Evolutionary conservation across 2,329 filamentous ascomycete genomes (phyloP), one percentile per base, ranked within the genome.

Genomic region (Aspergillus sojae): DNA sequence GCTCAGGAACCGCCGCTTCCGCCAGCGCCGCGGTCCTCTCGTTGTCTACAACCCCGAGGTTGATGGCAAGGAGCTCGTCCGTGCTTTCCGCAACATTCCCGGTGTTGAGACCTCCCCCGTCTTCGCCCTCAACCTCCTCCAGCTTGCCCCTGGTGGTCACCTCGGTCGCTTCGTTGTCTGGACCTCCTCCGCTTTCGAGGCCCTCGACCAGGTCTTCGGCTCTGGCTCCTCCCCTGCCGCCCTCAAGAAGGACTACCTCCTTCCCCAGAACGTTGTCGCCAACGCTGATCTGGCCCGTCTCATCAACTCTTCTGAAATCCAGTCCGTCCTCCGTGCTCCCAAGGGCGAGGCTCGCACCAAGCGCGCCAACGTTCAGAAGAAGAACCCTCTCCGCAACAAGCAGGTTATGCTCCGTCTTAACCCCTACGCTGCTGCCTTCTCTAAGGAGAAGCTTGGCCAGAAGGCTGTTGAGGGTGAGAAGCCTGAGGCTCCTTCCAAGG

Each of bases 381-480:
- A 98, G 94, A 99, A 99, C 89, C 95, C 95, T 78, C 93, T 99
- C 74, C 88, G 87, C 85, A 99, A 99, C 91, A 96, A 93, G 89
- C 95, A 98, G 88, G 91, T 99, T 73, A 89, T 97, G 84, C 91
- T 99, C 80, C 91, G 95, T 78, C 91, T 99, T 82, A 99, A 99
- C 91, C 95, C 95, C 70, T 99, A 99, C 85, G 94, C 95, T 74
- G 86, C 90, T 75, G 89, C 92, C 68, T 99, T 96, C 85, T 86
- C 89, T 75, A 92, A 96, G 88, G 88, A 93, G 78, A 91, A 93
- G 84, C 82, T 95, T 64, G 92, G 92, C 72, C 86, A 90, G 82
- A 83, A 88, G 83, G 86, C 88, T 82, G 74, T 87, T 70, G 82
- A 88, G 69, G 77, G 80, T 63, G 84, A 82, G 72, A 91, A 92